Conservation (phyloP, 805 yeast species). For the Yamadazyma insecticola region DNA sequence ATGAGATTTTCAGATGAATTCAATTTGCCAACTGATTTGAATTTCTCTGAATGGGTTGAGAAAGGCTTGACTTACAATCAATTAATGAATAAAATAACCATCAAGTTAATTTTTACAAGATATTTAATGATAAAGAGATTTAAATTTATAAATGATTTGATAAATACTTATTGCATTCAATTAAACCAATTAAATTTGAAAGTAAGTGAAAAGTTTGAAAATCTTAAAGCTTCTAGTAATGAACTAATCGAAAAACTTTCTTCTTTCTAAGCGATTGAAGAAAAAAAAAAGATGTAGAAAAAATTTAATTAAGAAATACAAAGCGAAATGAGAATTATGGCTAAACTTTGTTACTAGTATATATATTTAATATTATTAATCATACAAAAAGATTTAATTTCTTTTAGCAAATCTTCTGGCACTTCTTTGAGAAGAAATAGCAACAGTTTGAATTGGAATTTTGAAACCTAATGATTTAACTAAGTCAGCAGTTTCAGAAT, state of each 20-base stretch:
- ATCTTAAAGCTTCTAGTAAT: neutral
- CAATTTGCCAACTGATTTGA: conserved; percentile 1
- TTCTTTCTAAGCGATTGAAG: neutral
- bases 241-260: neutral
- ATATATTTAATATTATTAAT: conserved; percentile 1
- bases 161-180: neutral
- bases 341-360: neutral
- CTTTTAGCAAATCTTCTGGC: conserved; percentile 91
- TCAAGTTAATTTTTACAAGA: conserved; percentile 2
- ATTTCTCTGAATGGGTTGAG: conserved; percentile 4
- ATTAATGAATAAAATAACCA: neutral
- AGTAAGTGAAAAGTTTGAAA: neutral
- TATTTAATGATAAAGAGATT: conserved; percentile 1
- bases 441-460: conserved; percentile 79
- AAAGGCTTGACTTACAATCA: conserved; percentile 1
- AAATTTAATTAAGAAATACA: conserved; percentile 1
- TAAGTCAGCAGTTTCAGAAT: conserved; percentile 92
- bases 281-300: conserved; percentile 1
- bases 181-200: conserved; percentile 1
- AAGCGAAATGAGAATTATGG: conserved; percentile 3
- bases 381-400: conserved; percentile 48
- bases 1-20: too few species aligned
- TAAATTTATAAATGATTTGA: neutral
- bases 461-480: conserved; percentile 89
- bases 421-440: conserved; percentile 85